These are phyloP conservation scores for Tolypocladium ophioglossoides DNA, from an alignment of 2,329 filamentous ascomycete genomes.

Conservation along the genomic window DNA sequence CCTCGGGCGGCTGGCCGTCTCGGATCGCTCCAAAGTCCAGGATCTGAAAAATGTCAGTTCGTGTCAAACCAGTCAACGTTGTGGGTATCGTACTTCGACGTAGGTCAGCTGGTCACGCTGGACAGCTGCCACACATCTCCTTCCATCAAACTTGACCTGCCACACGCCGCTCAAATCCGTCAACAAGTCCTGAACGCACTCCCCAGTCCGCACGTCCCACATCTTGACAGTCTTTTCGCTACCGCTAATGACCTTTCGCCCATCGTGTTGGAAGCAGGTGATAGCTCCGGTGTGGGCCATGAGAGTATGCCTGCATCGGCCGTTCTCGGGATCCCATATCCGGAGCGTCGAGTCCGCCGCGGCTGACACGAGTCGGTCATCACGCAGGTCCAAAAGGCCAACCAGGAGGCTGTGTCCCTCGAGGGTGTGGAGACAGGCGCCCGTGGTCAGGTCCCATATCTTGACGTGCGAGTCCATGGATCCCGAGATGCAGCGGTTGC, in stretches of 20 bases:
- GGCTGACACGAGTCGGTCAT: slow-evolving; percentile 85
- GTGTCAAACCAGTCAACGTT: too few species aligned
- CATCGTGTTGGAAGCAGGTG: slow-evolving; percentile 97
- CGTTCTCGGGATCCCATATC: slow-evolving; percentile 93
- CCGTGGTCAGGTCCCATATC: slow-evolving; percentile 89
- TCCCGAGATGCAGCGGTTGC: slow-evolving; percentile 92
- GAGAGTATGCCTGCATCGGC: slow-evolving; percentile 79
- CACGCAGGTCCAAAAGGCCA: slow-evolving; percentile 78
- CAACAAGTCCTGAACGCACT: slow-evolving; percentile 85
- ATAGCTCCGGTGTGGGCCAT: slow-evolving; percentile 95
- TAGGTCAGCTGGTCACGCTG: slow-evolving; percentile 89
- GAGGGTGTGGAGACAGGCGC: slow-evolving; percentile 74
- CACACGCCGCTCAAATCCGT: slow-evolving; percentile 94
- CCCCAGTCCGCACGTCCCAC: slow-evolving; percentile 91
- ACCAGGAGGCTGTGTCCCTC: slow-evolving; percentile 91
- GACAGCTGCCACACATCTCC: slow-evolving; percentile 90
- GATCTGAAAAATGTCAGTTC: slow-evolving; percentile 46
- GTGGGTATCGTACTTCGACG: slow-evolving; percentile 63
- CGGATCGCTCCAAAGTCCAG: slow-evolving; percentile 93
- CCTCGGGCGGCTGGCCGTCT: slow-evolving; percentile 68
- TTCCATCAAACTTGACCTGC: slow-evolving; percentile 97
- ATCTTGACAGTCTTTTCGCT: slow-evolving; percentile 95
- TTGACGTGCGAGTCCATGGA: slow-evolving; percentile 98
- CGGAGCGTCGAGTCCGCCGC: slow-evolving; percentile 90
- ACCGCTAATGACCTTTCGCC: slow-evolving; percentile 90